phyloP scores from a whole-genome alignment of 768 basidiomycete genomes.

The Lanmaoa pseudosensibilis region DNA sequence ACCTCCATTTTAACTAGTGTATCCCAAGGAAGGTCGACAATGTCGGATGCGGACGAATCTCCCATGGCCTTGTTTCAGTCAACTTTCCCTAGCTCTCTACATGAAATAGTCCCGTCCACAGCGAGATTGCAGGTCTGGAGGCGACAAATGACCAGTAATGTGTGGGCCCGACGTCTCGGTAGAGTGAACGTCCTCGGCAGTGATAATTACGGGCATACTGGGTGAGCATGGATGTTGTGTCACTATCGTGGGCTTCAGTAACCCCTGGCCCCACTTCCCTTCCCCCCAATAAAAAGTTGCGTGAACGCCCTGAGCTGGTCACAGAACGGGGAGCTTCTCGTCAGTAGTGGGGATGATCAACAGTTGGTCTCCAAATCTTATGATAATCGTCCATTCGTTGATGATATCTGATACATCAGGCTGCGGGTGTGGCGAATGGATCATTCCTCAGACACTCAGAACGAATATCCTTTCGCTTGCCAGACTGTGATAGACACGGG shows the following conservation, averaged over 20 bases:
- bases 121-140: constrained; percentile 25
- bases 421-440: constrained; percentile 81
- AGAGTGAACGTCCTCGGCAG: constrained; percentile 74
- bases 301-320: constrained; percentile 81
- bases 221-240: constrained; percentile 42
- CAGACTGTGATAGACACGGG: constrained; percentile 73
- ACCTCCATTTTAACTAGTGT: background rate
- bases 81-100: background rate
- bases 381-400: background rate
- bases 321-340: constrained; percentile 57
- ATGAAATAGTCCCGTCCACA: constrained; percentile 19
- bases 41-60: constrained; percentile 14
- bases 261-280: background rate
- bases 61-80: constrained; percentile 5
- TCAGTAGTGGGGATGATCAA: constrained; percentile 74
- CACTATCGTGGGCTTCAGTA: background rate
- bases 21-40: background rate
- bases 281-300: constrained; percentile 47
- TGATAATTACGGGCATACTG: constrained; percentile 62
- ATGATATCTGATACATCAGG: constrained; percentile 34
- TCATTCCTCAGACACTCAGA: constrained; percentile 30
- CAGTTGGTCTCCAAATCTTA: constrained; percentile 43
- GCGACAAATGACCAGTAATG: constrained; percentile 22
- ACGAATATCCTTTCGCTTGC: constrained; percentile 65
- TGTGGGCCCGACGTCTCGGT: constrained; percentile 45